These are phyloP conservation scores for Bothia castanella DNA, from an alignment of 1,284 basidiomycete genomes.

Conservation along the genomic window DNA sequence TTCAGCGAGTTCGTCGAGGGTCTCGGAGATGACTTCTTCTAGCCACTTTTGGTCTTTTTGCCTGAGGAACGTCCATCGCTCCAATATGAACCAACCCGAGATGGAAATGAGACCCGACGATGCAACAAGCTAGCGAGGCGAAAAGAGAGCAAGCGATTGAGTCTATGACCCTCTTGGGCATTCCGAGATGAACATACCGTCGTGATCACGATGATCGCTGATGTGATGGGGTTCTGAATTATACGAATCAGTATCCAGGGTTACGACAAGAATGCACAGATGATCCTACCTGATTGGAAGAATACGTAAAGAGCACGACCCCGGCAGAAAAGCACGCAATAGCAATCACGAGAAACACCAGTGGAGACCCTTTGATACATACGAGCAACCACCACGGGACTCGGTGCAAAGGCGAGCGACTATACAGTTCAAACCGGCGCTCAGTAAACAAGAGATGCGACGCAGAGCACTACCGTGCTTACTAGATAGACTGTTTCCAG, in stretches of 20 bases:
- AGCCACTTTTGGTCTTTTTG: constrained; percentile 74
- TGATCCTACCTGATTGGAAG: constrained; percentile 41
- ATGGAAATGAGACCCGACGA: constrained; percentile 76
- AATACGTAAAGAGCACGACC: constrained; percentile 50
- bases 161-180: not conserved
- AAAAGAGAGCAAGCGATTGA: not conserved
- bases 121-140: constrained; percentile 41
- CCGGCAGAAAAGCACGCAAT: constrained; percentile 56
- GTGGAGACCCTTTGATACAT: constrained; percentile 57
- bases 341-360: constrained; percentile 54
- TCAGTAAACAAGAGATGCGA: constrained; percentile 7
- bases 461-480: constrained; percentile 16
- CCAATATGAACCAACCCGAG: constrained; percentile 71
- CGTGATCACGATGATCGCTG: constrained; percentile 64
- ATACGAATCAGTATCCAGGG: constrained; percentile 1
- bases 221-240: constrained; percentile 52
- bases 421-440: constrained; percentile 16
- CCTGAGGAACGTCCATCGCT: constrained; percentile 63
- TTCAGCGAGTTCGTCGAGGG: constrained; percentile 40
- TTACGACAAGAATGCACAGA: too few relatives aligned
- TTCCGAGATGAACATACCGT: constrained; percentile 44
- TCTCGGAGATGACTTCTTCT: constrained; percentile 57
- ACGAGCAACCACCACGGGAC: constrained; percentile 49
- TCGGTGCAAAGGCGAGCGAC: constrained; percentile 51
- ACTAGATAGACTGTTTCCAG: constrained; percentile 63